Conservation (phyloP, 2,329 filamentous ascomycete species). For the Pseudocercospora pini-densiflorae region DNA sequence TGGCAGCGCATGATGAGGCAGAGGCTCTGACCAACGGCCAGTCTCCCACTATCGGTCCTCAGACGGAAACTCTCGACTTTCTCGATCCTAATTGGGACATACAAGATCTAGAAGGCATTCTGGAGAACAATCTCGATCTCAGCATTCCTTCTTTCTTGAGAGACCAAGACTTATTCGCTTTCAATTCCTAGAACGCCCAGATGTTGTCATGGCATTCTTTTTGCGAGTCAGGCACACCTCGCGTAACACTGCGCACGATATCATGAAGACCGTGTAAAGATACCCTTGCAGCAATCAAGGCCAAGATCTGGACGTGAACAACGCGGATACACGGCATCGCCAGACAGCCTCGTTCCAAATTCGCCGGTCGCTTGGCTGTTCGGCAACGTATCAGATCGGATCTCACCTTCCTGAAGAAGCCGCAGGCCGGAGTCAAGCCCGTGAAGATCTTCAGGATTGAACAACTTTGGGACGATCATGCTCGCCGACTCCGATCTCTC, state of each 20-base stretch:
- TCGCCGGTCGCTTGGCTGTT: neutral
- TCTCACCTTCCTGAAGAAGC: neutral
- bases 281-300: neutral
- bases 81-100: constrained; percentile 10
- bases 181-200: neutral
- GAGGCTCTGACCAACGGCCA: too few species aligned
- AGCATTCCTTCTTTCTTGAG: constrained; percentile 17
- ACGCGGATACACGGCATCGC: neutral
- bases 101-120: constrained; percentile 15
- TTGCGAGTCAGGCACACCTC: neutral
- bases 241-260: too few species aligned
- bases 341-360: neutral
- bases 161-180: constrained; percentile 1
- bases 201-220: neutral
- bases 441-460: neutral
- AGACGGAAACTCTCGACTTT: neutral
- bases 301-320: neutral
- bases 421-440: too few species aligned
- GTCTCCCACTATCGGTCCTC: neutral
- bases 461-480: neutral
- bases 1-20: neutral
- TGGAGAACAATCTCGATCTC: constrained; percentile 21
- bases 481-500: neutral
- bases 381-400: neutral
- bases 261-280: neutral